Evolutionary conservation across 1,284 basidiomycete species (phyloP).

Genomic region (Trametes pubescens): DNA sequence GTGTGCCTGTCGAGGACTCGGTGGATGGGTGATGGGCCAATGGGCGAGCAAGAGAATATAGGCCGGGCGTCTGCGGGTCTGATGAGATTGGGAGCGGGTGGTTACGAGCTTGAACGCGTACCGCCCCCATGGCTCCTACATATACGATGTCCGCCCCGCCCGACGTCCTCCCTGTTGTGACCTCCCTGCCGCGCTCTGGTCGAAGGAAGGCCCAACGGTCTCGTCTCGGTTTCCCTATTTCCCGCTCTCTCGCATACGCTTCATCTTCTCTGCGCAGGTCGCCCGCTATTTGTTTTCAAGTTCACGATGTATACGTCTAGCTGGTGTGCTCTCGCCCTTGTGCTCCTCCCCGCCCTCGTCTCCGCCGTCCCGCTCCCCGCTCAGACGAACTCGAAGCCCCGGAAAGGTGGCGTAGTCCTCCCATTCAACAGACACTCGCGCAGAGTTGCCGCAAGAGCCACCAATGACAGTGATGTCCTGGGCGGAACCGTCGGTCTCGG

Average conservation of each 20-base stretch:
- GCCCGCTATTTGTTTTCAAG: slow-evolving; percentile 31
- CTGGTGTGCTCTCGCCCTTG: slow-evolving; percentile 30
- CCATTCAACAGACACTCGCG: slow-evolving; percentile 26
- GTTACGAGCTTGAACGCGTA: slow-evolving; percentile 17
- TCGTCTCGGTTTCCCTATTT: slow-evolving; percentile 19
- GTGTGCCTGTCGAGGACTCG: slow-evolving; percentile 1
- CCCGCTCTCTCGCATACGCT: slow-evolving; percentile 31
- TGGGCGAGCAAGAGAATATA: background rate
- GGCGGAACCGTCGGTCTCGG: slow-evolving; percentile 38
- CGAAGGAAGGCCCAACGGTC: slow-evolving; percentile 31
- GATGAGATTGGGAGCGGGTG: slow-evolving; percentile 11
- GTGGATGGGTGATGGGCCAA: slow-evolving; percentile 8
- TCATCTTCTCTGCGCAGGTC: slow-evolving; percentile 34
- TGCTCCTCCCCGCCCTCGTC: slow-evolving; percentile 22
- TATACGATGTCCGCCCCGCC: slow-evolving; percentile 19
- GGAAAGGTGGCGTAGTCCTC: slow-evolving; percentile 28
- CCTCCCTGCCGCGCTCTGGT: slow-evolving; percentile 31
- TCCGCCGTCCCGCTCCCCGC: slow-evolving; percentile 24
- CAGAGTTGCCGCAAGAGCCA: slow-evolving; percentile 21
- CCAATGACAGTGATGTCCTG: slow-evolving; percentile 25
- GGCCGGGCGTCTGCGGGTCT: slow-evolving; percentile 10
- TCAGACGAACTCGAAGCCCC: slow-evolving; percentile 15
- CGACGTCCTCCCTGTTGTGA: slow-evolving; percentile 16
- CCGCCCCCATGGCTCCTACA: slow-evolving; percentile 13
- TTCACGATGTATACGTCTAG: slow-evolving; percentile 37